These are phyloP conservation scores for Corylus heterophylla DNA, from an alignment of 306 rosid genomes.

Conservation along the genomic window DNA sequence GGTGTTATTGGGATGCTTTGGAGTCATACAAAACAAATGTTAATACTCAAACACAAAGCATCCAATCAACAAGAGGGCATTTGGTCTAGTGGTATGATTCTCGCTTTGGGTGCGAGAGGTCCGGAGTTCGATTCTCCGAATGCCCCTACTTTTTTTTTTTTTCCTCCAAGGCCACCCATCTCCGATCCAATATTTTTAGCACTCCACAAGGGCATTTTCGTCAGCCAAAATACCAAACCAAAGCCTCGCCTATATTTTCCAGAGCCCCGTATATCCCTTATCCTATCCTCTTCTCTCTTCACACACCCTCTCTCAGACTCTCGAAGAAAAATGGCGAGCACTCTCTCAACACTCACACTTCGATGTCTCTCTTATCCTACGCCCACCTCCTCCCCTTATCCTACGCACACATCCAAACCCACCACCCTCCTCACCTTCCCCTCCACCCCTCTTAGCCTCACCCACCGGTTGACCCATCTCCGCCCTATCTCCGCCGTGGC, in stretches of 20 bases:
- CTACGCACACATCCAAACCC: conserved; percentile 40
- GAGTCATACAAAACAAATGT: too few species aligned
- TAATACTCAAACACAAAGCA: too few species aligned
- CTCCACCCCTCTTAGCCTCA: conserved; percentile 27
- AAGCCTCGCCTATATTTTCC: neutral
- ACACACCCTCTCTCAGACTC: neutral
- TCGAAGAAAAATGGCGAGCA: conserved; percentile 46
- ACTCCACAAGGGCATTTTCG: conserved; percentile 21
- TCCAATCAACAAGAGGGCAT: conserved; percentile 32
- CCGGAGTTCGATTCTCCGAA: conserved; percentile 73
- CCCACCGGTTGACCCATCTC: conserved; percentile 50
- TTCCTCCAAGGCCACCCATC: too few species aligned
- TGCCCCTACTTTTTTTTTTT: conserved; percentile 26
- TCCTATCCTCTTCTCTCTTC: conserved; percentile 30
- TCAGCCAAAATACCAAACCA: neutral
- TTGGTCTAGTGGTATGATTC: conserved; percentile 78
- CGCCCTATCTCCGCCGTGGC: conserved; percentile 68
- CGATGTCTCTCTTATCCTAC: conserved; percentile 44
- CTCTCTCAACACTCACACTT: conserved; percentile 56
- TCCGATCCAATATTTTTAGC: neutral
- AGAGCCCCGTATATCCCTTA: conserved; percentile 24
- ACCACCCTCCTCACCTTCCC: conserved; percentile 47
- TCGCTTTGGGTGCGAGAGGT: conserved; percentile 77
- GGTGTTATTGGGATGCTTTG: too few species aligned
- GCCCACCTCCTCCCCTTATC: conserved; percentile 26